phyloP scores from a whole-genome alignment of 345 rosid species.

The Populus nigra region DNA sequence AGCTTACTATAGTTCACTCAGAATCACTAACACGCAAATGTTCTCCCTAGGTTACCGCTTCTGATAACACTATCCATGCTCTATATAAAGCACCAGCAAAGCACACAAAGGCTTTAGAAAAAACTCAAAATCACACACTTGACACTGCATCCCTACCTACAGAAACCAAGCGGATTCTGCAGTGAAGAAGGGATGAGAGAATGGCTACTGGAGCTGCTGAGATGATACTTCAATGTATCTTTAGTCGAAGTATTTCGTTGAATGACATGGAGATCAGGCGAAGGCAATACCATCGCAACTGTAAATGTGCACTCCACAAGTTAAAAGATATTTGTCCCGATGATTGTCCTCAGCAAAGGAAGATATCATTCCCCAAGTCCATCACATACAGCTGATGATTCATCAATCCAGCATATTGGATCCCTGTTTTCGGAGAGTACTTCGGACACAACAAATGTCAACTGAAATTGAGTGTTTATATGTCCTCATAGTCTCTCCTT shows the following conservation, averaged over 20 bases:
- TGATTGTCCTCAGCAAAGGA: neutral
- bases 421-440: neutral
- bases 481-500: neutral
- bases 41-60: neutral
- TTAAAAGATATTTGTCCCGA: neutral
- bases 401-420: neutral
- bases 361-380: neutral
- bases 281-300: conserved; percentile 23
- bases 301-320: conserved; percentile 25
- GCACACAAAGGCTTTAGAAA: neutral
- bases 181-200: neutral
- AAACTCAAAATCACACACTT: neutral
- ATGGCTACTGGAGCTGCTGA: conserved; percentile 6
- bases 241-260: conserved; percentile 13
- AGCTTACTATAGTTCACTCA: neutral
- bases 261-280: conserved; percentile 12
- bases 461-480: neutral
- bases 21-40: neutral
- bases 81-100: neutral
- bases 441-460: neutral
- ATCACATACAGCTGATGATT: neutral
- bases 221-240: conserved; percentile 3
- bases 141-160: neutral
- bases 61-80: neutral
- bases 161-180: neutral